Evolutionary conservation across 2,329 filamentous ascomycete species (phyloP).

Genomic region (Colletotrichum cordylinicola): DNA sequence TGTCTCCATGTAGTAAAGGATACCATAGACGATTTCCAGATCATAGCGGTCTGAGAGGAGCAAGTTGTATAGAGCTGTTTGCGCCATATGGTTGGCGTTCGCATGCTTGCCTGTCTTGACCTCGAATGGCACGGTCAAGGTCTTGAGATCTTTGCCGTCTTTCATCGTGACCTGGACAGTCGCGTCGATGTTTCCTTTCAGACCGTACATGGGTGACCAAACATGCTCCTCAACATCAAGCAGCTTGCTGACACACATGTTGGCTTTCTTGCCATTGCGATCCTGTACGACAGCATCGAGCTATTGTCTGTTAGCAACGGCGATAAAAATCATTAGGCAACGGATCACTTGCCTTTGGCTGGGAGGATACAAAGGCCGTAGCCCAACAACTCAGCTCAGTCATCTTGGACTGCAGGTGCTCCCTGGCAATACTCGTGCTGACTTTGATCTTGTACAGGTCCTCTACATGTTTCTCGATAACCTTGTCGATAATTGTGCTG

Average conservation of each 20-base stretch:
- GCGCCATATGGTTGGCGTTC: slow-evolving; percentile 84
- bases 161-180: slow-evolving; percentile 88
- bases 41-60: slow-evolving; percentile 94
- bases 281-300: slow-evolving; percentile 15
- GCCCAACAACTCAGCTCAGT: slow-evolving; percentile 85
- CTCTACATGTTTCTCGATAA: slow-evolving; percentile 81
- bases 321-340: not conserved
- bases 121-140: slow-evolving; percentile 89
- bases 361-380: slow-evolving; percentile 74
- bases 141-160: slow-evolving; percentile 69
- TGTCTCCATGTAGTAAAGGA: slow-evolving; percentile 94
- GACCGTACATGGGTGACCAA: slow-evolving; percentile 96
- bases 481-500: slow-evolving; percentile 66
- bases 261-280: slow-evolving; percentile 57
- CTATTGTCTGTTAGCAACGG: slow-evolving; percentile 31
- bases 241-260: slow-evolving; percentile 88
- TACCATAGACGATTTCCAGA: slow-evolving; percentile 85
- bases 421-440: slow-evolving; percentile 72
- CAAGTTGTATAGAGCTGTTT: slow-evolving; percentile 93
- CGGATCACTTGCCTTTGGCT: slow-evolving; percentile 63
- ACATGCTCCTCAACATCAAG: slow-evolving; percentile 97
- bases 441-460: slow-evolving; percentile 89
- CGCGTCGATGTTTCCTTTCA: slow-evolving; percentile 98
- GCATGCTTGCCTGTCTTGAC: slow-evolving; percentile 92
- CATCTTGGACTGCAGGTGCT: slow-evolving; percentile 85